Percentiles rank a stretch among this genome's conserved stretches.
Conservation (phyloP, 768 basidiomycete genomes). For the Boletus rufocinnamomeus region DNA sequence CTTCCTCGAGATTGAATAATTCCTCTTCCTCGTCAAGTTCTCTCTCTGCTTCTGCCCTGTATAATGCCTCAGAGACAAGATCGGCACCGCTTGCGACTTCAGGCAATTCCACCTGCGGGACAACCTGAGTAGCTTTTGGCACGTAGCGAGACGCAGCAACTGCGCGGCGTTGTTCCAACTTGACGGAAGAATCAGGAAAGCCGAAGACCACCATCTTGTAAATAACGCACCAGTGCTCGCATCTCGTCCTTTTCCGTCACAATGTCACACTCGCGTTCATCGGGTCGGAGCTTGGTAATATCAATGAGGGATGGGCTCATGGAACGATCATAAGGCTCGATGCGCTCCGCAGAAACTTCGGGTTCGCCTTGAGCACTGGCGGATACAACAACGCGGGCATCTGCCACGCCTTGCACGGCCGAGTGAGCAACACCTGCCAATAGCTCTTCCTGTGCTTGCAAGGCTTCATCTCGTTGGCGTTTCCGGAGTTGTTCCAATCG, state of each 20-base stretch:
- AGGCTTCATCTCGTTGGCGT: constrained; percentile 92
- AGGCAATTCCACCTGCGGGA: constrained; percentile 56
- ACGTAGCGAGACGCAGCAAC: constrained; percentile 90
- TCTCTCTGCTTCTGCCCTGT: constrained; percentile 87
- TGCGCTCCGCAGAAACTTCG: constrained; percentile 51
- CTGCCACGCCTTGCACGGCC: constrained; percentile 48
- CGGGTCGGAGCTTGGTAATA: constrained; percentile 64
- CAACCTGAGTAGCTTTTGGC: constrained; percentile 65
- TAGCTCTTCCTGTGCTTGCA: constrained; percentile 90
- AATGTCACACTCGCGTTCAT: constrained; percentile 83
- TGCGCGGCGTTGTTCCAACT: constrained; percentile 74
- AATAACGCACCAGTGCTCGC: constrained; percentile 56
- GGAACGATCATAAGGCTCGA: constrained; percentile 77
- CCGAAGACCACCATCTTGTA: constrained; percentile 3
- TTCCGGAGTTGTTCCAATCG: constrained; percentile 94
- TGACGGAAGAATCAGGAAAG: constrained; percentile 6
- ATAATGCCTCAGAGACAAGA: constrained; percentile 86
- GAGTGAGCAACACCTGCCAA: constrained; percentile 73
- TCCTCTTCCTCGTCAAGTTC: constrained; percentile 97
- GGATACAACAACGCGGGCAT: constrained; percentile 38
- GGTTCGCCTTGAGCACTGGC: constrained; percentile 37
- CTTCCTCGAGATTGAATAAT: constrained; percentile 91
- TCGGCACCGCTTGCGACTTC: constrained; percentile 66
- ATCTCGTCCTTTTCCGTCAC: constrained; percentile 67
- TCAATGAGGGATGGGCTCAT: constrained; percentile 87